phyloP scores from a whole-genome alignment of 108 stramenopile species.

The Nitzschia putrida region DNA sequence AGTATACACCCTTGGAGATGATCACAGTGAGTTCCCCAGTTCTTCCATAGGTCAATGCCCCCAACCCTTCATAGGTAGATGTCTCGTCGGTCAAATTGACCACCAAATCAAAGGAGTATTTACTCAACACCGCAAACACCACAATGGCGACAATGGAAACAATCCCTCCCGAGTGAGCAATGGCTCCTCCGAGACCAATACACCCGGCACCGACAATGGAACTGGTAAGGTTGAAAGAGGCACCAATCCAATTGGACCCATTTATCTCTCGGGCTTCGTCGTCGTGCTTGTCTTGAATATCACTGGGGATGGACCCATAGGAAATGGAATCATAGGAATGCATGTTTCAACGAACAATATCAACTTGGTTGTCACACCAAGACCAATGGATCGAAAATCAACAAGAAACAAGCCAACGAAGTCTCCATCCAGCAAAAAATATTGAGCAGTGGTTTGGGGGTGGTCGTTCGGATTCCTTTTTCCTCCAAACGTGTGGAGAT shows the following conservation, averaged over 20 bases:
- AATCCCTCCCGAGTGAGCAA: conserved; percentile 53
- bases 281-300: no score
- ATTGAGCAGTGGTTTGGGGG: no score
- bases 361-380: no score
- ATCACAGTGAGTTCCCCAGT: conserved; percentile 49
- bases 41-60: conserved; percentile 48
- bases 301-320: no score
- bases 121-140: conserved; percentile 53
- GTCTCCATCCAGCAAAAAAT: no score
- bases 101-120: conserved; percentile 57
- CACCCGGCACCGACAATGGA: conserved; percentile 64
- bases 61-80: conserved; percentile 53
- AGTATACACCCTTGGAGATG: conserved; percentile 49
- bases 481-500: no score
- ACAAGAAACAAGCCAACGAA: no score
- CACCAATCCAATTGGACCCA: conserved; percentile 17
- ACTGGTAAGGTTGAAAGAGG: conserved; percentile 63
- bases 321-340: no score
- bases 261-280: neutral
- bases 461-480: no score
- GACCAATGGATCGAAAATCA: no score
- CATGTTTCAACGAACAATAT: no score
- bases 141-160: conserved; percentile 42
- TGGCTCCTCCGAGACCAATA: conserved; percentile 67
- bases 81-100: conserved; percentile 34